Percentiles rank a stretch among this genome's conserved stretches.
Conservation (phyloP, 768 basidiomycete species). For the Lactarius sp. region DNA sequence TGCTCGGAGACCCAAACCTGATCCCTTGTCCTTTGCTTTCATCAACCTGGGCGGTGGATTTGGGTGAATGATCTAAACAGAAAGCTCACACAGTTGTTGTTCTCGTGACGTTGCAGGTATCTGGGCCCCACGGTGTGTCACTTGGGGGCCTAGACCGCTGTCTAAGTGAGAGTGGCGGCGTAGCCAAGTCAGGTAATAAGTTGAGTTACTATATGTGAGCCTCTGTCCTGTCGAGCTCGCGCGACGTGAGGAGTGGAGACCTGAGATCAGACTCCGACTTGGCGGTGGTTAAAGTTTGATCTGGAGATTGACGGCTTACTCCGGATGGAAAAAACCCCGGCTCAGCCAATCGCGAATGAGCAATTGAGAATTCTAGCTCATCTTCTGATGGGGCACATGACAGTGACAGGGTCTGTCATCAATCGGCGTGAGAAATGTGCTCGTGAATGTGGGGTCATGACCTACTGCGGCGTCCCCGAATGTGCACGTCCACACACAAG, state of each 20-base stretch:
- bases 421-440: background rate
- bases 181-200: background rate
- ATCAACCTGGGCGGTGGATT: too few species aligned
- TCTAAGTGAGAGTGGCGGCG: constrained; percentile 1
- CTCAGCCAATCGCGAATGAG: too few species aligned
- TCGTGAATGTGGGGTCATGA: too few species aligned
- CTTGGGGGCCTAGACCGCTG: background rate
- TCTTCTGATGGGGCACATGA: constrained; percentile 7
- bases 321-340: background rate
- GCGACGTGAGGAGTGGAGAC: constrained; percentile 1
- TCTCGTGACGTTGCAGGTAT: background rate
- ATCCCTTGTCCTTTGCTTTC: too few species aligned
- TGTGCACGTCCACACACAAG: too few species aligned
- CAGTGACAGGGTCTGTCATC: background rate
- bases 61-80: background rate
- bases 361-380: too few species aligned
- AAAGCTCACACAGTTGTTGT: background rate
- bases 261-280: background rate
- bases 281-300: constrained; percentile 3
- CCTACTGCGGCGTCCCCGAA: background rate
- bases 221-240: background rate
- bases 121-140: background rate
- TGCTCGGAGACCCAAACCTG: constrained; percentile 11
- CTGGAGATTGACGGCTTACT: background rate
- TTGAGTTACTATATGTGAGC: background rate